Percentiles rank a stretch among this genome's conserved stretches.
Conservation (phyloP, 208 protist genomes). For the Wallacemonas sp. region DNA sequence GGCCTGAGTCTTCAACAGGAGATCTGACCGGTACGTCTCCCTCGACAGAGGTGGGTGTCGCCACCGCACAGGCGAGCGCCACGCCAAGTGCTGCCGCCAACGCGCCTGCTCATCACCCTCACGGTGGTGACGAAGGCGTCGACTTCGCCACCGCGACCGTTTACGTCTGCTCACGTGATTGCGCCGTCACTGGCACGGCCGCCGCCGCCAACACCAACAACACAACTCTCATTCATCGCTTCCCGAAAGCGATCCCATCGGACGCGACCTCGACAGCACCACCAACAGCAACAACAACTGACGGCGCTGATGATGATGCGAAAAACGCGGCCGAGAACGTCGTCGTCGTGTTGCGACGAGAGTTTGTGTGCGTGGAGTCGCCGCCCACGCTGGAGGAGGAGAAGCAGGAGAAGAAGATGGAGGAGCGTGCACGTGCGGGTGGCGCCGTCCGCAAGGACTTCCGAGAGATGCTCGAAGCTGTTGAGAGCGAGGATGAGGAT, state of each 20-base stretch:
- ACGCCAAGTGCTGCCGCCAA: too few species aligned
- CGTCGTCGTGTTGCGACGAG: slow-evolving; percentile 58
- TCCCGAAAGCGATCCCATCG: too few species aligned
- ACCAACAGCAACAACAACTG: background rate
- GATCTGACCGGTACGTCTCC: too few species aligned
- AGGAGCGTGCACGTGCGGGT: slow-evolving; percentile 9
- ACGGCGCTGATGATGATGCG: background rate
- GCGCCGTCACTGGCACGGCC: slow-evolving; percentile 15
- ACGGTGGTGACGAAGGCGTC: slow-evolving; percentile 62
- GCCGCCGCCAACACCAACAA: background rate
- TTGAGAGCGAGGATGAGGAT: background rate
- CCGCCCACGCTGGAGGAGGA: slow-evolving; percentile 34
- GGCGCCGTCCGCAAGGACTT: slow-evolving; percentile 12
- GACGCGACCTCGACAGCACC: too few species aligned
- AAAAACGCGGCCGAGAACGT: background rate
- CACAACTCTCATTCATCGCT: background rate
- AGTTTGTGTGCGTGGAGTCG: slow-evolving; percentile 63
- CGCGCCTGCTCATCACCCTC: too few species aligned
- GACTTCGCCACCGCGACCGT: slow-evolving; percentile 84
- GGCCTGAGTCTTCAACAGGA: background rate
- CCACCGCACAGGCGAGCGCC: too few species aligned
- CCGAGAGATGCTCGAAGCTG: slow-evolving; percentile 14
- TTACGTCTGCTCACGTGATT: slow-evolving; percentile 70
- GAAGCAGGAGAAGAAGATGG: slow-evolving; percentile 13
- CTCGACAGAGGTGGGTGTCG: too few species aligned